These are phyloP conservation scores for Gonium pectorale DNA, from an alignment of 139 green algal species.

Conservation along the genomic window DNA sequence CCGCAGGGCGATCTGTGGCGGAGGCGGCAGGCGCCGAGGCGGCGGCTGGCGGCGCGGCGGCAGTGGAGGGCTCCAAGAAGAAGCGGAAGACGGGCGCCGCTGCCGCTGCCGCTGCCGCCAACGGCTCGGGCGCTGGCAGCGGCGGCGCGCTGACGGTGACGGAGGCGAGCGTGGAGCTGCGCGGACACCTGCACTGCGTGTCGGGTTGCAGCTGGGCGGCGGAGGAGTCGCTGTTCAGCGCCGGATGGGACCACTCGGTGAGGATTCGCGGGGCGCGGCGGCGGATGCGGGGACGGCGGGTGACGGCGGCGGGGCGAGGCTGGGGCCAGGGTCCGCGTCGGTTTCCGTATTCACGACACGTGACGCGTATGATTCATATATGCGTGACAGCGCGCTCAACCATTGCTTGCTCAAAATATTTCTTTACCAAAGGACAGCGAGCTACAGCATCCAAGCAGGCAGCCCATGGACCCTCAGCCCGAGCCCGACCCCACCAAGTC, in stretches of 20 bases:
- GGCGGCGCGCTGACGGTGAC: slow-evolving; percentile 16
- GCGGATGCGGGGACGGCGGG: neutral
- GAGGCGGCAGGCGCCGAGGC: slow-evolving; percentile 47
- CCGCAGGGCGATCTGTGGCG: slow-evolving; percentile 6
- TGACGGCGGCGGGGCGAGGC: neutral
- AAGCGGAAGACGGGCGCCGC: slow-evolving; percentile 51
- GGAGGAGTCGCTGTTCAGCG: slow-evolving; percentile 64
- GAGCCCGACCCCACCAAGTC: no score
- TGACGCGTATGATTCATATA: no score
- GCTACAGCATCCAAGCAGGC: no score
- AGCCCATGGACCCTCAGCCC: no score
- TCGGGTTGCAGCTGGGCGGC: slow-evolving; percentile 69
- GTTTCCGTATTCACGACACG: no score
- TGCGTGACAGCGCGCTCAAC: no score
- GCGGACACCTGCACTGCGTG: slow-evolving; percentile 83
- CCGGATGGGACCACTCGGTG: slow-evolving; percentile 88
- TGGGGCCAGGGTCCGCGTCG: no score
- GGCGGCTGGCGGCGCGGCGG: slow-evolving; percentile 2
- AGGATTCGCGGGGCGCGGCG: neutral
- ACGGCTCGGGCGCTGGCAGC: neutral
- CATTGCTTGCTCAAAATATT: no score
- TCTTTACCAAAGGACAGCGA: no score
- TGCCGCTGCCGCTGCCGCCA: neutral
- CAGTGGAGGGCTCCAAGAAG: slow-evolving; percentile 56
- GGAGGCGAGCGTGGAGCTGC: slow-evolving; percentile 56